phyloP scores from a whole-genome alignment of 345 rosid species.

The Hypericum androsaemum region DNA sequence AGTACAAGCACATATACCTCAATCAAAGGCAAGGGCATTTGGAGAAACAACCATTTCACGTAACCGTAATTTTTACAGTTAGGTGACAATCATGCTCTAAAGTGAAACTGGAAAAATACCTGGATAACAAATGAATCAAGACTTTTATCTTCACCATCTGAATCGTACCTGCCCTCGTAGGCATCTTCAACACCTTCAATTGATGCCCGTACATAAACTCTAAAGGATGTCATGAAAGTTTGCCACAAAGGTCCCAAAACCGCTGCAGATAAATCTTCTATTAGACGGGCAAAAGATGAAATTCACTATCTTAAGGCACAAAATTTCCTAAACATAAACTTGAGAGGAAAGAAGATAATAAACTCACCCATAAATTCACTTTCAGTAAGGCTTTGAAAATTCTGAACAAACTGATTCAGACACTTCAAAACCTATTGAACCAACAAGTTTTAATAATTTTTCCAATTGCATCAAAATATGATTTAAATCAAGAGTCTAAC shows the following conservation, averaged over 20 bases:
- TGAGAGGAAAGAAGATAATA: neutral
- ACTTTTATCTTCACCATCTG: slow-evolving; percentile 89
- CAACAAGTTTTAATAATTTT: slow-evolving; percentile 2
- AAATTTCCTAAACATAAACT: neutral
- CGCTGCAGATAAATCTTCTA: slow-evolving; percentile 38
- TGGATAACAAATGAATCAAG: slow-evolving; percentile 85
- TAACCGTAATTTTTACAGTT: too few relatives aligned
- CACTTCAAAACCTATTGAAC: slow-evolving; percentile 70
- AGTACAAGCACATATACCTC: too few relatives aligned
- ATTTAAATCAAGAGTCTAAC: slow-evolving; percentile 29
- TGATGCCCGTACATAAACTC: slow-evolving; percentile 63
- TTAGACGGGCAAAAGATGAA: slow-evolving; percentile 8
- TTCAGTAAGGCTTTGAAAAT: slow-evolving; percentile 58
- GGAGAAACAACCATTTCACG: too few relatives aligned
- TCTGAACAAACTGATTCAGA: slow-evolving; percentile 82
- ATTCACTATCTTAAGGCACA: slow-evolving; percentile 8
- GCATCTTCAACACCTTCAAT: slow-evolving; percentile 65
- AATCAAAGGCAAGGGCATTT: too few relatives aligned
- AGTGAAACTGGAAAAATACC: slow-evolving; percentile 23
- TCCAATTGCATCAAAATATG: slow-evolving; percentile 2
- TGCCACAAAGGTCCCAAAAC: slow-evolving; percentile 78
- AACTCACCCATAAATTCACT: slow-evolving; percentile 63
- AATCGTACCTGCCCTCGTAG: slow-evolving; percentile 76
- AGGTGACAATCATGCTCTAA: too few relatives aligned
- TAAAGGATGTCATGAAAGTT: slow-evolving; percentile 71